A percentile compares a stretch with the other conserved stretches of the same genome.
Evolutionary conservation across 768 basidiomycete genomes (phyloP).

Genomic region (Psilocybe azurescens): DNA sequence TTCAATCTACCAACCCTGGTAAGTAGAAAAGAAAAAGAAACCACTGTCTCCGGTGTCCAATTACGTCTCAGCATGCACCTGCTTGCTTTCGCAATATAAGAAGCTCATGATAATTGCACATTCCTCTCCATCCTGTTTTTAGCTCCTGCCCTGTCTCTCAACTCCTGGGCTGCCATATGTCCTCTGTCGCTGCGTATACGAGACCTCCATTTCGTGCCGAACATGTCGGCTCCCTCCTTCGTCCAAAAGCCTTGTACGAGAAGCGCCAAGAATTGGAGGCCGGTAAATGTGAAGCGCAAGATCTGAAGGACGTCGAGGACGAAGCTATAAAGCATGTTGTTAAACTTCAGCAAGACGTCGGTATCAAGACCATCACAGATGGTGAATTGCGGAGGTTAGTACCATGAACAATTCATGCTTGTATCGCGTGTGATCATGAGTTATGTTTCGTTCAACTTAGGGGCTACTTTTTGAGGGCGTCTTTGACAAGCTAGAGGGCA

Average conservation of each 20-base stretch:
- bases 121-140: slow-evolving; percentile 13
- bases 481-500: slow-evolving; percentile 69
- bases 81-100: slow-evolving; percentile 32
- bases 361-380: slow-evolving; percentile 66
- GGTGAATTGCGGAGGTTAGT: slow-evolving; percentile 55
- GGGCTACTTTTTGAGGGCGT: slow-evolving; percentile 68
- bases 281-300: slow-evolving; percentile 43
- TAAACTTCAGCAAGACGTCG: slow-evolving; percentile 55
- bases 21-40: slow-evolving; percentile 7
- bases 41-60: slow-evolving; percentile 13
- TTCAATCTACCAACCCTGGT: slow-evolving; percentile 12
- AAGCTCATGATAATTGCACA: slow-evolving; percentile 24
- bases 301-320: slow-evolving; percentile 55
- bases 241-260: slow-evolving; percentile 53
- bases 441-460: slow-evolving; percentile 31
- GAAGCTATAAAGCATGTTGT: slow-evolving; percentile 58
- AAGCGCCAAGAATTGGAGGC: slow-evolving; percentile 50
- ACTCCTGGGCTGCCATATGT: slow-evolving; percentile 17
- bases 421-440: slow-evolving; percentile 2
- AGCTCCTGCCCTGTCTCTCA: slow-evolving; percentile 13
- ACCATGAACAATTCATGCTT: not conserved
- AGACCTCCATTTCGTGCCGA: slow-evolving; percentile 54
- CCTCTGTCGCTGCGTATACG: slow-evolving; percentile 30
- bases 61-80: slow-evolving; percentile 22
- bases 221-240: slow-evolving; percentile 67